Evolutionary conservation across 2,329 filamentous ascomycete genomes (phyloP).

Genomic region (Ceratocystis diversiconidia): DNA sequence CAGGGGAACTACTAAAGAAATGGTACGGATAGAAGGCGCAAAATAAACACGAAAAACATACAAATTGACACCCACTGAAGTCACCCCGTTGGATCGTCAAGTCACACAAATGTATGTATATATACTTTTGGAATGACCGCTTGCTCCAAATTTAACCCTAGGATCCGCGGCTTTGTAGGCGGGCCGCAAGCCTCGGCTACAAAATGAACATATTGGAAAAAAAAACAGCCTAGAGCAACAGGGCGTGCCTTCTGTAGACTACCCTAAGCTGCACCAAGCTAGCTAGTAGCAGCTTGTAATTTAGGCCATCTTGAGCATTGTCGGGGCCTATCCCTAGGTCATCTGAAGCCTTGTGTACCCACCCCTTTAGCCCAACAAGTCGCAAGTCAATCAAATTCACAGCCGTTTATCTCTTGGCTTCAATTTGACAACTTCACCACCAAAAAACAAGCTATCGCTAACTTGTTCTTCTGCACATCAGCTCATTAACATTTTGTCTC

Average conservation of each 20-base stretch:
- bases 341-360: too few species aligned
- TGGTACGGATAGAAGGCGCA: neutral
- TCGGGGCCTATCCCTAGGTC: too few species aligned
- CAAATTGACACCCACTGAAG: neutral
- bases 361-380: too few species aligned
- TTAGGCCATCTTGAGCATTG: too few species aligned
- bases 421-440: neutral
- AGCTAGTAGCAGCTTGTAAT: too few species aligned
- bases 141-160: neutral
- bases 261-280: too few species aligned
- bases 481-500: neutral
- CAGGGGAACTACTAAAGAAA: neutral
- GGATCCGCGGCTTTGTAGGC: neutral
- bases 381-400: neutral
- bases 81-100: neutral
- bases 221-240: too few species aligned
- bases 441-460: neutral
- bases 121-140: neutral
- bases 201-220: neutral
- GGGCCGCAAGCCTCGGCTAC: neutral
- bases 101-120: neutral
- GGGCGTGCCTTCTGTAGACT: too few species aligned
- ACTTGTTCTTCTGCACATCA: neutral
- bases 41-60: neutral
- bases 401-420: neutral